phyloP scores from a whole-genome alignment of 2,329 filamentous ascomycete species.

The Penicillium crustosum region DNA sequence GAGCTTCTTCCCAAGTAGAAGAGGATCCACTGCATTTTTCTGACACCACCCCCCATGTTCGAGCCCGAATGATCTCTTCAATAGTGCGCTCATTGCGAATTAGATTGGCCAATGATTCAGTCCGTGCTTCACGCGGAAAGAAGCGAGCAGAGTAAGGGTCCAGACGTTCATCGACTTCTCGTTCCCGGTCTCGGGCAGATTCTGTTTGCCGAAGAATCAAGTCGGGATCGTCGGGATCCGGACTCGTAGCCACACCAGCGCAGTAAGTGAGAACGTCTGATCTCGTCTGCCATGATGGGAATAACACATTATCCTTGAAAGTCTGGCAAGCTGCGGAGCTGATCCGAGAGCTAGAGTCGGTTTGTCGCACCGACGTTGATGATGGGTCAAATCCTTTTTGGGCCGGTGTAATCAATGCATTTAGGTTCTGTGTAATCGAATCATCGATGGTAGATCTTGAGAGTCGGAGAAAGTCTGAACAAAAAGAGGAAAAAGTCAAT shows the following conservation, averaged over 20 bases:
- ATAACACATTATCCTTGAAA: conserved; percentile 77
- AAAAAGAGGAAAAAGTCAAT: conserved; percentile 63
- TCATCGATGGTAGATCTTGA: conserved; percentile 87
- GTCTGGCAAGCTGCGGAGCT: conserved; percentile 61
- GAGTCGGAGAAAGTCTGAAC: conserved; percentile 80
- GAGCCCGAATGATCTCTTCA: conserved; percentile 74
- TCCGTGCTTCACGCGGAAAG: conserved; percentile 72
- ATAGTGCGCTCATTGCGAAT: conserved; percentile 69
- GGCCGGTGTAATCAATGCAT: conserved; percentile 78
- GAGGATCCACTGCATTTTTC: conserved; percentile 68
- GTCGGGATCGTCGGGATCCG: conserved; percentile 84
- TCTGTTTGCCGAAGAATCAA: conserved; percentile 68
- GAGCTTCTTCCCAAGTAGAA: conserved; percentile 63
- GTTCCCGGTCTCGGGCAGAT: conserved; percentile 66
- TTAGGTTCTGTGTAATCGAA: conserved; percentile 88
- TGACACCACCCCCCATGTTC: conserved; percentile 77
- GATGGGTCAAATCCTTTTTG: conserved; percentile 71
- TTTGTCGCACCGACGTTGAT: conserved; percentile 66
- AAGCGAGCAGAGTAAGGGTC: conserved; percentile 89
- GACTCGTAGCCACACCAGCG: conserved; percentile 78
- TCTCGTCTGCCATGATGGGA: conserved; percentile 83
- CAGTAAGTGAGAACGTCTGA: conserved; percentile 87
- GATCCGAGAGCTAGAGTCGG: conserved; percentile 55
- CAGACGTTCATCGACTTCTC: conserved; percentile 79
- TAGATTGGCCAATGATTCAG: conserved; percentile 71